Conservation (phyloP, 2,329 filamentous ascomycete genomes). For the Aspergillus sp. region DNA sequence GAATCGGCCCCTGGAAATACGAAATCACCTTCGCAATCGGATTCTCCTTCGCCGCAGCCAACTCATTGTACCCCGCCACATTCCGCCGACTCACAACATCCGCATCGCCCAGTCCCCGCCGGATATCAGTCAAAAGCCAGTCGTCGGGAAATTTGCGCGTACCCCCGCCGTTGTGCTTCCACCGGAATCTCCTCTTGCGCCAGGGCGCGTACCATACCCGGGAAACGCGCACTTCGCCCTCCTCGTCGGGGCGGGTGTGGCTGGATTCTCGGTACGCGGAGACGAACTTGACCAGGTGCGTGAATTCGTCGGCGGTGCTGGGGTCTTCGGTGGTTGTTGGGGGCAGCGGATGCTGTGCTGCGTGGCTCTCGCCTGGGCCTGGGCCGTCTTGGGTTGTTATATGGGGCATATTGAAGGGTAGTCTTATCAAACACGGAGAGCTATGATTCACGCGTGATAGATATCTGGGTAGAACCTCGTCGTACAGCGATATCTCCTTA, state of each 20-base stretch:
- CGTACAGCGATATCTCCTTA: neutral
- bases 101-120: slow-evolving; percentile 57
- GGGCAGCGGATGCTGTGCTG: too few relatives aligned
- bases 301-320: neutral
- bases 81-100: slow-evolving; percentile 65
- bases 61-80: slow-evolving; percentile 69
- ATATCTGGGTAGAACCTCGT: neutral
- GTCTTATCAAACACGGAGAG: neutral
- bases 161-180: slow-evolving; percentile 21
- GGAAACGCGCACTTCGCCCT: neutral
- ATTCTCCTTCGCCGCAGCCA: slow-evolving; percentile 76
- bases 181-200: slow-evolving; percentile 37
- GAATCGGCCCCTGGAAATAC: slow-evolving; percentile 74
- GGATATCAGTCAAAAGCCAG: slow-evolving; percentile 69
- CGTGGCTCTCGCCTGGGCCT: too few relatives aligned
- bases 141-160: slow-evolving; percentile 57
- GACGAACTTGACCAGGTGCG: neutral
- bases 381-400: neutral
- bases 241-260: neutral
- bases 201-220: slow-evolving; percentile 61
- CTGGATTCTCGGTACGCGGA: slow-evolving; percentile 2
- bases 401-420: neutral
- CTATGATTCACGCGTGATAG: too few relatives aligned
- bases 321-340: neutral
- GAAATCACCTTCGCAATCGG: slow-evolving; percentile 70